Base-by-base conservation (phyloP, 177 flowering plant species). In the Vitis hybrid region DNA sequence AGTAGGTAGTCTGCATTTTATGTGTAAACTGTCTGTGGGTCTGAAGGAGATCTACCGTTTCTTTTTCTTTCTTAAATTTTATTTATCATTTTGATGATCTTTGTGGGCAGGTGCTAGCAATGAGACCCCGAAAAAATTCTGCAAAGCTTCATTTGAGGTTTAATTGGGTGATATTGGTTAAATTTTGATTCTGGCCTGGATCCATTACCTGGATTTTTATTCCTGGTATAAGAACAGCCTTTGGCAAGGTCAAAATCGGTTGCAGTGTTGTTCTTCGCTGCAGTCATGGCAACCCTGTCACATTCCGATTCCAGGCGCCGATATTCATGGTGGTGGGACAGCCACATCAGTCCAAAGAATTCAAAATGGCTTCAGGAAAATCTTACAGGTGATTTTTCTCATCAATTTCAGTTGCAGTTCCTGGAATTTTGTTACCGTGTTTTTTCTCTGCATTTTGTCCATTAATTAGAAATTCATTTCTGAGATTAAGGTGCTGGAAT, bases 261-360 rank as follows among this genome's bases (percentile, higher is more conserved):
- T 62, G 64, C 40, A 23, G 61, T 70, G 61, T 60, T 82, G 74
- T 67, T 79, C 10, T 32, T 82, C 15, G 79, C 81, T 67, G 85
- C 82, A 77, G 72, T 74, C 57, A 90, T 91, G 92, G 86, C 91
- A 5, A 68, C 90, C 18, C 34, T 83, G 69, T 69, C 72, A 52
- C 79, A 90, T 48, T 73, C 86, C 3, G 98, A 91, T n/a, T 82
- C 97, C 0, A 82, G 91, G 69, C 86, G 97, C 32, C 61, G 82
- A 70, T 94, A 94, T 79, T 94, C 98, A 4, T 94, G 98, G 98
- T 94, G 97, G 98, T 94, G 98, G 98, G 93, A 91, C 76, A 94
- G 98, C 79, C 98, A 94, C 86, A 91, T 81, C 70, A 89, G 91
- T 72, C 98, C 98, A 19, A 94, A 91, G 83, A 94, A 91, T 76